Percentiles rank a stretch among this genome's conserved stretches.
Conservation (phyloP, 2,329 filamentous ascomycete species). For the Colletotrichum sp. region DNA sequence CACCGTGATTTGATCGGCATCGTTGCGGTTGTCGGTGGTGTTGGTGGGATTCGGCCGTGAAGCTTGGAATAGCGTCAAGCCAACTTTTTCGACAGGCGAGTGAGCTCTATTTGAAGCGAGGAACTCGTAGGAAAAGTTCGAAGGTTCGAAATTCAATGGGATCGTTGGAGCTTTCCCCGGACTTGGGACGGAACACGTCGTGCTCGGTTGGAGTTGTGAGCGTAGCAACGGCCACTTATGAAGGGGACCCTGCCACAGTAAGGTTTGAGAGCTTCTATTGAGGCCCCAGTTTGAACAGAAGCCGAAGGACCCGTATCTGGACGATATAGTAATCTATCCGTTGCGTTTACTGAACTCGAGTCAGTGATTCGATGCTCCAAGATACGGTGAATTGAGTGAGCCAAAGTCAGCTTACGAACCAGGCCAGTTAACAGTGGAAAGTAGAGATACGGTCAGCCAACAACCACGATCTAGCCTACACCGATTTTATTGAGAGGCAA, state of each 20-base stretch:
- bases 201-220: background rate
- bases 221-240: background rate
- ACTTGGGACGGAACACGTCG: background rate
- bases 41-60: background rate
- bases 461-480: background rate
- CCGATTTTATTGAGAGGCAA: background rate
- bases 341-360: background rate
- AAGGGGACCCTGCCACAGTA: background rate
- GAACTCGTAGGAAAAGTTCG: background rate
- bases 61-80: background rate
- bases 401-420: background rate
- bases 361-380: background rate
- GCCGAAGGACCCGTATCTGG: background rate
- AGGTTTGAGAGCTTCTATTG: background rate
- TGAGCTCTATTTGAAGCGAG: background rate
- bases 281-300: background rate
- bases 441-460: background rate
- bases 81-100: background rate
- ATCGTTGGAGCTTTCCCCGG: background rate
- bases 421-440: background rate
- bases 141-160: background rate
- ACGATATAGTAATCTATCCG: background rate
- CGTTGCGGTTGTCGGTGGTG: background rate
- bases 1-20: conserved; percentile 58
- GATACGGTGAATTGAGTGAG: background rate